Conservation (phyloP, 768 basidiomycete species). For the Udeniomyces megalosporus region DNA sequence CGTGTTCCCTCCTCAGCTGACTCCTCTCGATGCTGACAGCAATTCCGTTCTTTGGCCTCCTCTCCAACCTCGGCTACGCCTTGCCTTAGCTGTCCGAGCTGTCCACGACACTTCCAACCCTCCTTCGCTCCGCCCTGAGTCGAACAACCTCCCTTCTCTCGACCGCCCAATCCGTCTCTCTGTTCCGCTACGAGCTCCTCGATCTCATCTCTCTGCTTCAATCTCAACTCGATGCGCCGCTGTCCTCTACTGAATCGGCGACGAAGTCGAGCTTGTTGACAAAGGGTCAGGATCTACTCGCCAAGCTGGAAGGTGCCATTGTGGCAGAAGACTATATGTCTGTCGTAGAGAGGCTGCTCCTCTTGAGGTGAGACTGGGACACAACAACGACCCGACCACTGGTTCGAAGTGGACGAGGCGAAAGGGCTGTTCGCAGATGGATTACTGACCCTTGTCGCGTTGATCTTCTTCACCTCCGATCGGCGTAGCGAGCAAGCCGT, state of each 20-base stretch:
- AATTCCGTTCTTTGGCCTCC: not conserved
- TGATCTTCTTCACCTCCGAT: not conserved
- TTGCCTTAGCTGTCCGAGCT: not conserved
- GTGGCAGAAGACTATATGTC: not conserved
- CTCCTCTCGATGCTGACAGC: not conserved
- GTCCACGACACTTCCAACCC: not conserved
- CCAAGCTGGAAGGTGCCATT: not conserved
- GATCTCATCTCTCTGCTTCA: slow-evolving; percentile 7
- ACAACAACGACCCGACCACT: too few relatives aligned
- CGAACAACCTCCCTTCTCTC: slow-evolving; percentile 2
- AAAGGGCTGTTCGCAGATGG: too few relatives aligned
- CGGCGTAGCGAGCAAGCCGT: not conserved
- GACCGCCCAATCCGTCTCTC: slow-evolving; percentile 4
- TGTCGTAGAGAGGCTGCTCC: not conserved
- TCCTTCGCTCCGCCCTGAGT: not conserved
- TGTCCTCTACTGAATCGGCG: not conserved
- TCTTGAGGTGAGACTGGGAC: not conserved
- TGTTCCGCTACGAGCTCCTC: slow-evolving; percentile 8
- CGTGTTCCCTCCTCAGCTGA: not conserved
- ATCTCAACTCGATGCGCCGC: not conserved
- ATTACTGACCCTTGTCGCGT: not conserved
- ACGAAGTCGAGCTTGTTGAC: not conserved
- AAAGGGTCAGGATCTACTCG: not conserved
- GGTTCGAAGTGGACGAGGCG: too few relatives aligned
- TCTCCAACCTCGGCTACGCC: not conserved